Percentiles rank a stretch among this genome's conserved stretches.
Evolutionary conservation across 2,329 filamentous ascomycete species (phyloP).

Genomic region (Didymella lethalis): DNA sequence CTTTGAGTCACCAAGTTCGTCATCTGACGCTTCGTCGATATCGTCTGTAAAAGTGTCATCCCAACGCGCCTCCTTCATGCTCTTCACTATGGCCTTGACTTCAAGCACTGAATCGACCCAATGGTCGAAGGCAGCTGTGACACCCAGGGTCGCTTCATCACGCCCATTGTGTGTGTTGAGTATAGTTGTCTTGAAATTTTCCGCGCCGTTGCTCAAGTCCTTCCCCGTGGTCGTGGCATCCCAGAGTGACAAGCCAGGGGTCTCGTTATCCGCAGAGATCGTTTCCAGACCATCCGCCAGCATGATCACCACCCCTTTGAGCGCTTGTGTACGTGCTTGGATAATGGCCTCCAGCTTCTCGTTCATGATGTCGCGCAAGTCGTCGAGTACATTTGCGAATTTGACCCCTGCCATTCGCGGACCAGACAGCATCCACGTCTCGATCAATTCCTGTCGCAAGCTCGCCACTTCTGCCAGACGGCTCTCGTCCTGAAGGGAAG

Average conservation of each 20-base stretch:
- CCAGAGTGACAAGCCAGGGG: constrained; percentile 70
- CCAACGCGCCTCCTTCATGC: constrained; percentile 74
- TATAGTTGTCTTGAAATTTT: constrained; percentile 73
- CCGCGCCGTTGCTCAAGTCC: constrained; percentile 71
- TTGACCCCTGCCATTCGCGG: constrained; percentile 71
- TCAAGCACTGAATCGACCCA: constrained; percentile 80
- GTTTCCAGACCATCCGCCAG: constrained; percentile 67
- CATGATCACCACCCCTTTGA: constrained; percentile 71
- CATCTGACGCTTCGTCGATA: constrained; percentile 72
- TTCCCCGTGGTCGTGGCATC: constrained; percentile 67
- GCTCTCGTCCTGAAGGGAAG: constrained; percentile 65
- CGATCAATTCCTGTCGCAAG: constrained; percentile 73
- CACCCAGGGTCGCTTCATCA: constrained; percentile 69
- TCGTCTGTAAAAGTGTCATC: constrained; percentile 78
- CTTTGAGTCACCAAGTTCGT: constrained; percentile 72
- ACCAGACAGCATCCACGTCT: constrained; percentile 77
- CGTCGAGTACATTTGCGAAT: constrained; percentile 71
- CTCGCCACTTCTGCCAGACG: constrained; percentile 75
- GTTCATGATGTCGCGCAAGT: constrained; percentile 74
- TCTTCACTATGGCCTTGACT: constrained; percentile 68
- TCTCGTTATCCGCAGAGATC: constrained; percentile 47
- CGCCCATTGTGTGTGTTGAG: constrained; percentile 75
- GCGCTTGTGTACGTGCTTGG: constrained; percentile 67
- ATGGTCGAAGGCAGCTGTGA: constrained; percentile 69
- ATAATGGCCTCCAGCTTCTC: constrained; percentile 70